Percentiles rank a stretch among this genome's conserved stretches.
phyloP scores from a whole-genome alignment of 768 basidiomycete genomes.

The Pisolithus marmoratus region DNA sequence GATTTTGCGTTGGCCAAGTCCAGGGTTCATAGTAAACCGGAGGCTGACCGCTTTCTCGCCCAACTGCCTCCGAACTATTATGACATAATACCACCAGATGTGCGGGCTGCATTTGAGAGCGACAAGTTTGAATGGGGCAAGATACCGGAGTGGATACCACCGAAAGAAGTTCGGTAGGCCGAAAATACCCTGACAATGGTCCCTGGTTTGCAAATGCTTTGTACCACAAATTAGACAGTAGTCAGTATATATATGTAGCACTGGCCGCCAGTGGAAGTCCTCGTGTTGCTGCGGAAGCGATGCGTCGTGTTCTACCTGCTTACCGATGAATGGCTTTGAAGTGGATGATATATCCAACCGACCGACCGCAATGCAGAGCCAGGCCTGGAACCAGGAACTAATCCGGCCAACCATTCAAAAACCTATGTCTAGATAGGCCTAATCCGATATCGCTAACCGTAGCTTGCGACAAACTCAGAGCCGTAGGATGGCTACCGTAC shows the following conservation, averaged over 20 bases:
- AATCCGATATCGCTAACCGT: constrained; percentile 6
- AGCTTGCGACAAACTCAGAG: background rate
- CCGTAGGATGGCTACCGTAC: background rate
- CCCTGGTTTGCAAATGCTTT: background rate
- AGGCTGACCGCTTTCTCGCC: constrained; percentile 48
- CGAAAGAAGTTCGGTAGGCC: constrained; percentile 47
- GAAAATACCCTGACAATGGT: background rate
- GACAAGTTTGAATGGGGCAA: constrained; percentile 62
- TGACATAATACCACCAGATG: constrained; percentile 44
- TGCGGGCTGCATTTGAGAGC: constrained; percentile 47
- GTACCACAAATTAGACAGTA: background rate
- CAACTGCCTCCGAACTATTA: constrained; percentile 57
- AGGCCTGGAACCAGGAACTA: no score
- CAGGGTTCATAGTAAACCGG: constrained; percentile 35
- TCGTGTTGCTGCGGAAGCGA: no score
- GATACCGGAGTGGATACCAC: constrained; percentile 73
- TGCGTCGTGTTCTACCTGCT: no score
- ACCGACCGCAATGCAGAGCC: no score
- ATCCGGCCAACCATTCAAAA: constrained; percentile 8
- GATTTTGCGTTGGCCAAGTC: constrained; percentile 32
- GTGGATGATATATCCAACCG: constrained; percentile 5
- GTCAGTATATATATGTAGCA: background rate
- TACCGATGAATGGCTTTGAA: background rate
- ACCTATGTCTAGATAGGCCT: constrained; percentile 10
- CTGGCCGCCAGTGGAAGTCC: background rate